phyloP scores from a whole-genome alignment of 148 eudicot genomes.

The Rhododendron vialii region DNA sequence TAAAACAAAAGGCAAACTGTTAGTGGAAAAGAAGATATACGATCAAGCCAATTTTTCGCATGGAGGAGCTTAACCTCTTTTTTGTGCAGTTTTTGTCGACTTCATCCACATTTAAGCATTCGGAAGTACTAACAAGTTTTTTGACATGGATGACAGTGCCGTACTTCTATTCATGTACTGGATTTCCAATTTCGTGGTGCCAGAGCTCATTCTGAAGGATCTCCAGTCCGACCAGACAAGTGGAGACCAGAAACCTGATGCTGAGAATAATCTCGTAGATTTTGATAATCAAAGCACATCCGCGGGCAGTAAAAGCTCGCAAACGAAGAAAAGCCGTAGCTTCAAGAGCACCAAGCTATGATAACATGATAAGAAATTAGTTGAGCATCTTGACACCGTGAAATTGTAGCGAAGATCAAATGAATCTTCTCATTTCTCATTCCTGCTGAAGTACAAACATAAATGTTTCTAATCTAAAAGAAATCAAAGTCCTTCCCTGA shows the following conservation, averaged over 20 bases:
- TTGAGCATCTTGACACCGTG: neutral
- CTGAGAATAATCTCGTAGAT: neutral
- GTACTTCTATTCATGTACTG: slow-evolving; percentile 32
- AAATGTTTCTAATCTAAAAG: slow-evolving; percentile 9
- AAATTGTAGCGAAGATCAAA: neutral
- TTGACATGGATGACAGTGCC: slow-evolving; percentile 24
- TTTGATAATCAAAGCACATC: neutral
- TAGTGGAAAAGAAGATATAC: neutral
- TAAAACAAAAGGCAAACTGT: neutral
- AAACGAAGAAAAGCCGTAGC: neutral
- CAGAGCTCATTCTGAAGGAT: slow-evolving; percentile 29
- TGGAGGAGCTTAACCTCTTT: neutral
- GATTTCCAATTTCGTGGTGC: slow-evolving; percentile 48
- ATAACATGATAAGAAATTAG: neutral
- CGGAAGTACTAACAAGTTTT: neutral
- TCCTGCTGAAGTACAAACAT: neutral
- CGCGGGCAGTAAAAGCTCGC: neutral
- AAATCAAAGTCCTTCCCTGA: neutral
- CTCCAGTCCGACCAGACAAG: slow-evolving; percentile 13
- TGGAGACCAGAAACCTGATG: slow-evolving; percentile 12
- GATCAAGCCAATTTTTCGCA: neutral
- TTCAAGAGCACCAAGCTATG: slow-evolving; percentile 5
- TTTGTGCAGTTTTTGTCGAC: neutral
- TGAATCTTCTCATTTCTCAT: neutral
- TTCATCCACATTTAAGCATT: neutral